Evolutionary conservation across 73 alveolate species (phyloP).

Genomic region (Paramecium biaurelia): DNA sequence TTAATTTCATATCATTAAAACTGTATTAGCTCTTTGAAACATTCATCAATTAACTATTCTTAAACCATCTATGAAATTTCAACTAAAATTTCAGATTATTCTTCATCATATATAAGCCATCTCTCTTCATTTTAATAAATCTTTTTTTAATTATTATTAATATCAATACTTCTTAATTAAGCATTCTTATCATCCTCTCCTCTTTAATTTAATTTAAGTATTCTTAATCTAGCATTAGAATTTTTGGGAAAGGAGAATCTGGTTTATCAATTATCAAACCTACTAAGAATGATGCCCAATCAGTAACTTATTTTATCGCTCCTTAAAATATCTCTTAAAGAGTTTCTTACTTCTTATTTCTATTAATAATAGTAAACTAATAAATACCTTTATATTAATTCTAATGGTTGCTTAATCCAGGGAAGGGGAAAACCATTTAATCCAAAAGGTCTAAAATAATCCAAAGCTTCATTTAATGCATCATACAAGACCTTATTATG

Average conservation of each 20-base stretch:
- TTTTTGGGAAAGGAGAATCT: constrained; percentile 55
- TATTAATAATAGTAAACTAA: neutral
- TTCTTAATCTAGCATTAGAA: constrained; percentile 62
- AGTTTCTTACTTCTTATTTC: neutral
- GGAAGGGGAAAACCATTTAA: constrained; percentile 88
- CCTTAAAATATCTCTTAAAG: constrained; percentile 2
- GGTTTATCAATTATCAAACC: constrained; percentile 66
- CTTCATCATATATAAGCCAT: constrained; percentile 71
- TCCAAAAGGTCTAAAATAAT: constrained; percentile 84
- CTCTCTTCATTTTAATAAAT: constrained; percentile 59
- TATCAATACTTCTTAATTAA: constrained; percentile 59
- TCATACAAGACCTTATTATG: constrained; percentile 88
- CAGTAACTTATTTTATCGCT: constrained; percentile 57
- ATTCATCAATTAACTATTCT: constrained; percentile 64
- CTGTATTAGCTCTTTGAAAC: neutral
- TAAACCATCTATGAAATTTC: constrained; percentile 69
- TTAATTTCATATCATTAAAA: neutral
- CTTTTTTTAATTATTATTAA: neutral
- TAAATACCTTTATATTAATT: constrained; percentile 11
- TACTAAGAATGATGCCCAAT: constrained; percentile 59
- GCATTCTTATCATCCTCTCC: constrained; percentile 68
- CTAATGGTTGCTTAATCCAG: constrained; percentile 67
- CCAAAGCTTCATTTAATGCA: constrained; percentile 87
- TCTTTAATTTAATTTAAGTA: constrained; percentile 63
- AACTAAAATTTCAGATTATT: constrained; percentile 69